phyloP scores from a whole-genome alignment of 164 flowering plant species.

The Stephania cephalantha region DNA sequence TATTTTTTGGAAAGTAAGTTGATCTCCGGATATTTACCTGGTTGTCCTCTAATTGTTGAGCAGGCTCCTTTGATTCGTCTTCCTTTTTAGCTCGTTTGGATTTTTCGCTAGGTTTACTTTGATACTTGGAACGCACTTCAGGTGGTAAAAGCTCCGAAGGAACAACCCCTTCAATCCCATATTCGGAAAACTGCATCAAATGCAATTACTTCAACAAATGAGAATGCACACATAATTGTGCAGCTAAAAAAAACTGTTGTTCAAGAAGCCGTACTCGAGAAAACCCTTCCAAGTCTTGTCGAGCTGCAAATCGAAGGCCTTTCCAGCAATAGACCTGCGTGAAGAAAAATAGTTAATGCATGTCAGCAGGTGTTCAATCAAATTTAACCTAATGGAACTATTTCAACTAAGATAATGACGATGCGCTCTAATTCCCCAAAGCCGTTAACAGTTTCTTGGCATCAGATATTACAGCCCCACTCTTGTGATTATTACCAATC shows the following conservation, averaged over 20 bases:
- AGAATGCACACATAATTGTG: neutral
- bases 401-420: too few species aligned
- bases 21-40: constrained; percentile 40
- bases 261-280: constrained; percentile 55
- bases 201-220: neutral
- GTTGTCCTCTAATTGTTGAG: constrained; percentile 56
- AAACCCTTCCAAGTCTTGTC: constrained; percentile 98
- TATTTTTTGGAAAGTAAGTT: neutral
- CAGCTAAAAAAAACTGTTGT: neutral
- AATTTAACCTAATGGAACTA: too few species aligned
- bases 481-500: too few species aligned
- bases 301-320: constrained; percentile 89
- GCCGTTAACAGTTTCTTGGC: too few species aligned
- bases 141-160: constrained; percentile 84
- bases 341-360: neutral
- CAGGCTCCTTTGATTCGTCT: constrained; percentile 52
- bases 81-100: constrained; percentile 89
- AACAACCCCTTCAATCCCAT: constrained; percentile 92
- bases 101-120: constrained; percentile 63
- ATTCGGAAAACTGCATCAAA: constrained; percentile 76
- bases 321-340: constrained; percentile 98
- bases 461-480: too few species aligned
- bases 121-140: constrained; percentile 72
- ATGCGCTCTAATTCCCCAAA: too few species aligned
- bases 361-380: neutral